Evolutionary conservation across 2,329 filamentous ascomycete species (phyloP).

Genomic region (Aspergillus sp.): DNA sequence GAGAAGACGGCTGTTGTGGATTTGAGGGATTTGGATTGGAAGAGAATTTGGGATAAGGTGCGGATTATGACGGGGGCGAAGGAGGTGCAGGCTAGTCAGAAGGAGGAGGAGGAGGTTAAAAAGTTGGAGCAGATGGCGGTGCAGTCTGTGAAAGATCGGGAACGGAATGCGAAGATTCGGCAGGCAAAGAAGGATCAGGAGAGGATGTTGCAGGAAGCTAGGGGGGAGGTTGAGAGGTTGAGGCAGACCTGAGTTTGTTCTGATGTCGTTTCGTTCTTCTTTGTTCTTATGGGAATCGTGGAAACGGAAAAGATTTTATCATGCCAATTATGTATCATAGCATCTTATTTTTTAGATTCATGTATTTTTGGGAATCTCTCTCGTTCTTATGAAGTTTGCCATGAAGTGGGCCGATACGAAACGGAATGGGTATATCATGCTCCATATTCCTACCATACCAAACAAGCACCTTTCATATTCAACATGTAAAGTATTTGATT

Average conservation of each 20-base stretch:
- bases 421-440: neutral
- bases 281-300: conserved; percentile 2
- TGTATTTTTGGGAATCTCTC: conserved; percentile 14
- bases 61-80: conserved; percentile 35
- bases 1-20: conserved; percentile 33
- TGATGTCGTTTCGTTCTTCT: conserved; percentile 1
- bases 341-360: conserved; percentile 11
- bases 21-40: conserved; percentile 31
- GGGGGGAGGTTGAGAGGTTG: conserved; percentile 38
- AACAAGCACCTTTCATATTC: too few species aligned
- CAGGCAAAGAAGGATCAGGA: conserved; percentile 42
- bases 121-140: conserved; percentile 29
- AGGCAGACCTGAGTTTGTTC: conserved; percentile 22
- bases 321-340: conserved; percentile 18
- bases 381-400: neutral
- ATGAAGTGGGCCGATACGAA: neutral
- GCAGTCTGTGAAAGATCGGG: conserved; percentile 33
- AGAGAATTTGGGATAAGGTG: conserved; percentile 39
- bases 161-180: conserved; percentile 31
- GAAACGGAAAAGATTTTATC: conserved; percentile 7
- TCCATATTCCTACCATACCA: neutral
- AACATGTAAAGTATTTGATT: too few species aligned
- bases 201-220: conserved; percentile 38
- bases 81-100: conserved; percentile 25
- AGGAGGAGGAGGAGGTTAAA: conserved; percentile 31